A percentile compares a stretch with the other conserved stretches of the same genome.
Conservation (phyloP, 768 basidiomycete species). For the Rhizopogon salebrosus region DNA sequence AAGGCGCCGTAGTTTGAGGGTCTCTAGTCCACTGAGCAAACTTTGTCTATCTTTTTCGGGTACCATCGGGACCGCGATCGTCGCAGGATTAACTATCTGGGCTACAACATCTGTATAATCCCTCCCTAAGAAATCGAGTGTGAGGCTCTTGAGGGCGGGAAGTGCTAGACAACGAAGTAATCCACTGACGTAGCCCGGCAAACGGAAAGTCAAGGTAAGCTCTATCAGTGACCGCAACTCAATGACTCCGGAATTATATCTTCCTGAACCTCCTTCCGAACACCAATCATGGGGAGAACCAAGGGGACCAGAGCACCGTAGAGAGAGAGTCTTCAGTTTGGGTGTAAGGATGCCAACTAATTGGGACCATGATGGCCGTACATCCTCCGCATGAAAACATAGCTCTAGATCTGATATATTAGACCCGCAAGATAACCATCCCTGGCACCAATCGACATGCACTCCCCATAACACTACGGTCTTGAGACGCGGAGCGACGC, state of each 20-base stretch:
- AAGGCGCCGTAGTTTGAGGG: constrained; percentile 48
- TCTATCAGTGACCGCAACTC: constrained; percentile 19
- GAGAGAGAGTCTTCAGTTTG: constrained; percentile 44
- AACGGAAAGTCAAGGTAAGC: constrained; percentile 49
- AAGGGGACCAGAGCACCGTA: constrained; percentile 55
- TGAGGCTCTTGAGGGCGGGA: constrained; percentile 32
- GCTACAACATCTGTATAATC: constrained; percentile 49
- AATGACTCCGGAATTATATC: constrained; percentile 28
- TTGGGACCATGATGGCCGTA: constrained; percentile 52
- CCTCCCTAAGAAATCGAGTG: constrained; percentile 50
- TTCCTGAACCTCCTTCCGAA: constrained; percentile 10
- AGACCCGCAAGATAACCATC: constrained; percentile 22
- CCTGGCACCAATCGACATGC: constrained; percentile 60
- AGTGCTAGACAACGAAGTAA: constrained; percentile 23
- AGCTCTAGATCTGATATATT: constrained; percentile 48
- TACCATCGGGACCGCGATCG: constrained; percentile 11
- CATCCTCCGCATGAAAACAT: constrained; percentile 56
- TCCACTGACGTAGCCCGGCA: constrained; percentile 35
- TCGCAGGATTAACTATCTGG: constrained; percentile 29
- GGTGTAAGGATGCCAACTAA: constrained; percentile 57
- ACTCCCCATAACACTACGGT: constrained; percentile 59
- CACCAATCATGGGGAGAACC: constrained; percentile 35
- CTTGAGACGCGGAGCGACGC: constrained; percentile 45
- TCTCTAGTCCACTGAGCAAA: constrained; percentile 40
- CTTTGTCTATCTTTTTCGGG: too few relatives aligned